Evolutionary conservation across 345 rosid species (phyloP), one percentile per base, ranked within the genome.

Genomic region (Brassica incana): DNA sequence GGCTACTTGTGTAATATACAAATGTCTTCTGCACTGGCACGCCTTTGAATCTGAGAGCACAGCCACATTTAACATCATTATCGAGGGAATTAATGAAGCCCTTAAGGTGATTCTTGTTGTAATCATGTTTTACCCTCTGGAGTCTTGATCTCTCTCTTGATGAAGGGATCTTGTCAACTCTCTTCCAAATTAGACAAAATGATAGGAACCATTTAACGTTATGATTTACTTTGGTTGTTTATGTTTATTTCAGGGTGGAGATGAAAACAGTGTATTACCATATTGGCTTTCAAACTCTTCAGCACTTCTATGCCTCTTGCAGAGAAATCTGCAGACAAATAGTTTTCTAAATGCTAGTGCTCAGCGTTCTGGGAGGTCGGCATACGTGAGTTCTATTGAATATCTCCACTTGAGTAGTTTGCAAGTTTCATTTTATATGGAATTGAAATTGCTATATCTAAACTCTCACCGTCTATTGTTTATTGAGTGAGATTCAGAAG

Each of bases 271-370:
- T 61, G 84, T 84, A 50, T 89, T 93, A 76, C 98, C 98, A 72
- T 95, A 95, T 80, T 95, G 99, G 99, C 85, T 95, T 71, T 87
- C 98, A 78, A 93, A 91, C 83, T 71, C 98, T 38, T 90, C 97
- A n/a, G 97, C 99, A 77, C 99, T 95, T 76, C 83, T 95, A 67
- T 95, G 99, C 86, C 93, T 93, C 63, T 86, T 95, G 78, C 99
- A 91, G 85, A 89, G 94, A 80, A 93, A 93, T 82, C 86, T 95
- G 27, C 85, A 88, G 43, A 88, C 97, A 32, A 93, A 87, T 82
- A 93, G 91, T 64, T 88, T 95, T 87, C 67, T 93, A 72, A 82
- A 80, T 77, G 84, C 89, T 71, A 73, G 69, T 64, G 73, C 82
- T 81, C 98, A 85, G 48, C 92, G 87, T 67, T 85, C 90, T 74